Conservation (phyloP, 1,284 basidiomycete genomes). For the Irpex sp. region DNA sequence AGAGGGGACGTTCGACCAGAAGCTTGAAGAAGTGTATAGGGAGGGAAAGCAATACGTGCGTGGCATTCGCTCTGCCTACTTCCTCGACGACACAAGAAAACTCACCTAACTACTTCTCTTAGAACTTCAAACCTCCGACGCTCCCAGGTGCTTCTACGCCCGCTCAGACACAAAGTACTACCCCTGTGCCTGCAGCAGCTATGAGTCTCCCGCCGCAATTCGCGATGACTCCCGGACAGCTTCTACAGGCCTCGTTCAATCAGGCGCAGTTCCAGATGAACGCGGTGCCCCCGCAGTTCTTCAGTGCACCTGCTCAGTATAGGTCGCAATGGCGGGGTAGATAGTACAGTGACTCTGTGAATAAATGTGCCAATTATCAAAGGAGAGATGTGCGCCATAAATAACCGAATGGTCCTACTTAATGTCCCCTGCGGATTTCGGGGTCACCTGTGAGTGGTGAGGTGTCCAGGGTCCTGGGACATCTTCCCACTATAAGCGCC, state of each 20-base stretch:
- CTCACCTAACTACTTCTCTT: not conserved
- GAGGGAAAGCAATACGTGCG: conserved; percentile 70
- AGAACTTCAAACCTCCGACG: not conserved
- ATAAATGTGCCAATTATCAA: not conserved
- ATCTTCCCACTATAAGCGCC: not conserved
- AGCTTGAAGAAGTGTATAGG: conserved; percentile 80
- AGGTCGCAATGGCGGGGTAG: not conserved
- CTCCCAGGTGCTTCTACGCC: not conserved
- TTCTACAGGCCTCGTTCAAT: not conserved
- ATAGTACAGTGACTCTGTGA: not conserved
- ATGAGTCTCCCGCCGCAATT: not conserved
- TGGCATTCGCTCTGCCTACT: too few relatives aligned
- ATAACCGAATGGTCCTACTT: too few relatives aligned
- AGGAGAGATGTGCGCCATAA: too few relatives aligned
- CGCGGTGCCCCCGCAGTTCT: not conserved
- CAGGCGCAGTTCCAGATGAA: not conserved
- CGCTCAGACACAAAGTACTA: not conserved
- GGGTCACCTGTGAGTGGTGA: too few relatives aligned
- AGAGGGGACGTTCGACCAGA: conserved; percentile 79
- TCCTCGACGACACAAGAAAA: too few relatives aligned
- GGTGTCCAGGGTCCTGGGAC: not conserved
- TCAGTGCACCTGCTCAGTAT: not conserved
- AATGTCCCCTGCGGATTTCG: too few relatives aligned
- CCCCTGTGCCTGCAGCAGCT: not conserved
- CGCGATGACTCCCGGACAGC: not conserved